Conservation (phyloP, 208 protist genomes). For the Trypanosoma grayi region DNA sequence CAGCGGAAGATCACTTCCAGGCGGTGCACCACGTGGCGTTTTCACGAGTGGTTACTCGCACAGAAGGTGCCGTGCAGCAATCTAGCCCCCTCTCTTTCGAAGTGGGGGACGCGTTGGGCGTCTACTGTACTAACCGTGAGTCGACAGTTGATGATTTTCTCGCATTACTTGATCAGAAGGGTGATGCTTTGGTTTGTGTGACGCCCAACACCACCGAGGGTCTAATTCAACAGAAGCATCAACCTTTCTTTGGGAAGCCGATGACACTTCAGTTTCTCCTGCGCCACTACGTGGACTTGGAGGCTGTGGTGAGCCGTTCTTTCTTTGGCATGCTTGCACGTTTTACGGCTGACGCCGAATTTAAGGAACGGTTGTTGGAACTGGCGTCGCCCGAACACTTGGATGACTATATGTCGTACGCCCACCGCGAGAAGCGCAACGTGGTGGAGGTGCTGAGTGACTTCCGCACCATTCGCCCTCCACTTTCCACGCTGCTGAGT, state of each 20-base stretch:
- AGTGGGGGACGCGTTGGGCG: slow-evolving; percentile 74
- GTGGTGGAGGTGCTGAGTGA: slow-evolving; percentile 84
- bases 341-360: slow-evolving; percentile 28
- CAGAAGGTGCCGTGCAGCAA: slow-evolving; percentile 11
- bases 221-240: slow-evolving; percentile 34
- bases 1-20: slow-evolving; percentile 59
- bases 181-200: slow-evolving; percentile 47
- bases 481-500: slow-evolving; percentile 59
- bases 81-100: slow-evolving; percentile 37
- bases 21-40: slow-evolving; percentile 56
- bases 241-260: slow-evolving; percentile 50
- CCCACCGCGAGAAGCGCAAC: slow-evolving; percentile 86
- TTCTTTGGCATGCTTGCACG: slow-evolving; percentile 80
- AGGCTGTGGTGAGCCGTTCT: slow-evolving; percentile 65
- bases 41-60: slow-evolving; percentile 8
- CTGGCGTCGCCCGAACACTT: slow-evolving; percentile 48
- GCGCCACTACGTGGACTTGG: slow-evolving; percentile 75
- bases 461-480: slow-evolving; percentile 50
- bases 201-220: slow-evolving; percentile 42
- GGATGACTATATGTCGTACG: slow-evolving; percentile 77
- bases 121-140: slow-evolving; percentile 64
- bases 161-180: slow-evolving; percentile 25
- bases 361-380: slow-evolving; percentile 71
- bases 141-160: slow-evolving; percentile 61
- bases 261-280: slow-evolving; percentile 55